Base-by-base conservation (phyloP, 768 basidiomycete genomes). In the Grammothele lineata region DNA sequence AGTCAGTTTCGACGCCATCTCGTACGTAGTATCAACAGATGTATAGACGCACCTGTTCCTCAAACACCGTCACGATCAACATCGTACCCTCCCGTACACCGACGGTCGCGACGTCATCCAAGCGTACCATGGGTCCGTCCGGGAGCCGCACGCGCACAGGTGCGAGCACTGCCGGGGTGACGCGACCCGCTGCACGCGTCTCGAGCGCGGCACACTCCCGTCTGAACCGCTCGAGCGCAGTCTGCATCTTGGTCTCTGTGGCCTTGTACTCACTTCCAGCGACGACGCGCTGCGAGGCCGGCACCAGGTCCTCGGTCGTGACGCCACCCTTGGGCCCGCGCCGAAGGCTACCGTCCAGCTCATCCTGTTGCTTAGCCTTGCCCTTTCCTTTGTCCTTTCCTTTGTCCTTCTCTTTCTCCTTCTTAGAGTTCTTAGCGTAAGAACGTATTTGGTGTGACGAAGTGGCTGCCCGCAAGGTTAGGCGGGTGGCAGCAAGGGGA, bases 31-130 rank as follows among this genome's bases (percentile, higher is more conserved):
- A 39, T 5, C 3, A 17, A 41, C 25, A 17, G 23, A 19, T 23
- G 23, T 11, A 17, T 12, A 12, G 24, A 66, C 80, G 70, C 62
- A 92, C 90, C 60, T 79, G 69, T 61, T 88, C 85, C 44, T 92
- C 85, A 57, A 88, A 91, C 24, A 88, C 71, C 3, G 86, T 88
- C 10, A 92, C 72, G 21, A 92, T 53, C 47, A 92, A 66, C 43
- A 76, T 75, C 5, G 84, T 77, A 1, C 90, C 90, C 43, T 92
- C 87, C 51, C 83, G 72, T 32, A 92, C 80, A 7, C 90, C 89
- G 17, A 92, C 77, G 0, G 89, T 90, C 1, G 90, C 84, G 21
- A 92, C 60, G 43, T 89, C 84, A 34, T 89, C 82, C 30, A 92
- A 63, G 32, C 53, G 56, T 25, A 47, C 49, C n/a, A 51, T 50